Evolutionary conservation across 2,329 filamentous ascomycete species (phyloP), one percentile per base, ranked within the genome.

Genomic region (Pseudogymnoascus sp.): DNA sequence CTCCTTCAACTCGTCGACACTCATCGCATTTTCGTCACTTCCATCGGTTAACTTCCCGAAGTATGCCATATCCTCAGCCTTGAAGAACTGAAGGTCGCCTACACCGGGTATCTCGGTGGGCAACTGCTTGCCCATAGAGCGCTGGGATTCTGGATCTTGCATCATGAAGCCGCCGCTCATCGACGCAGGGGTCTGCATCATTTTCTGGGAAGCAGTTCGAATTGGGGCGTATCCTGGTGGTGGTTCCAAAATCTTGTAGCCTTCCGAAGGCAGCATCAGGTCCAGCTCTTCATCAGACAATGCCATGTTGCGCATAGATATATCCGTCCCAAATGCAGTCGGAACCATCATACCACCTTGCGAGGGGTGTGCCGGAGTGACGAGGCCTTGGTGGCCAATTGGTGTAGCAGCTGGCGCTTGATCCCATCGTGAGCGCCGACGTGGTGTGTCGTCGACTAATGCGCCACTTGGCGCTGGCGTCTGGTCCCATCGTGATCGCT

Each of bases 21-120:
- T 93, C 77, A 99, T 85, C 21, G 86, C 83, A 70, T 93, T 96
- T 77, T 99, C 95, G 70, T 97, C 92, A 26, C 89, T 89, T 39
- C 91, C 92, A 73, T 99, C 95, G 21, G 96, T 93, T 42, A 99
- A 84, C 79, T 99, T 97, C 65, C 93, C 93, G 72, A 99, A 99
- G 77, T 99, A 99, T 40, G 91, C 88, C 92, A 97, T 97, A 76
- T 99, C 95, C 75, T 99, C 95, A 1, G 92, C 86, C 78, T 99
- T 99, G 83, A 99, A 96, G 75, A 97, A 99, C 69, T 97, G 93
- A 61, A 99, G 79, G 74, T 99, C 95, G 40, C 93, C 93, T 60
- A 99, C 92, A 40, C 95, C 95, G 3, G 95, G 93, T 39, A 99
- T 97, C 73, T 97, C 93, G 3, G 91, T 96, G 7, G 93, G 91